Evolutionary conservation across 129 eudicot genomes (phyloP), one percentile per base, ranked within the genome.

Genomic region (Deinandra increscens): DNA sequence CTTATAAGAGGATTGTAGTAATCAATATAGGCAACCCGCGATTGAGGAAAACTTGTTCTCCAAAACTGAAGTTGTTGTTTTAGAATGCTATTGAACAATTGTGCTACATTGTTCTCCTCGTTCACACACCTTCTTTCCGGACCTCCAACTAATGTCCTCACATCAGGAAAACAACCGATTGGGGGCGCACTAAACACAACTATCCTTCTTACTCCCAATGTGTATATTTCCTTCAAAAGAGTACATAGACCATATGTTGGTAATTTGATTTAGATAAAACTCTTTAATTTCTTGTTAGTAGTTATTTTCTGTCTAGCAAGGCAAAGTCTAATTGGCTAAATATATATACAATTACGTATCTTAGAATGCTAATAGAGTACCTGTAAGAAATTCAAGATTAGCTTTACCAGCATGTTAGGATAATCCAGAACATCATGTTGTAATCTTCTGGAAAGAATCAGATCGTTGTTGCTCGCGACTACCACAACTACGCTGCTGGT

Each of bases 61-160:
- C 80, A 74, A 53, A 38, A 12, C 14, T 72, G 58, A 9, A 88
- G 34, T 20, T 78, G 53, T 29, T 34, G 73, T 6, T 73, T 60
- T 20, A 88, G 65, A 73, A 85, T 78, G 20, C 0, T 13, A 70
- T 91, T 91, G 77, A 70, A 88, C 26, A 70, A 19, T 26, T 79
- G 68, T 22, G 85, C 82, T 22, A 48, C 63, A 68, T 78, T 44
- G 66, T 85, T 83, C 42, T 72, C 72, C 17, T 72, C 13, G 1
- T 75, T 80, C 5, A 41, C 82, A 43, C 93, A 85, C 0, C 62
- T 39, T 70, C 96, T 83, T 4, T 23, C 4, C 3, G 20, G 12
- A 43, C 96, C 96, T 49, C 96, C 97, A 12, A 5, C 44, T 51
- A 81, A n/a, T 0, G 93, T 91, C 63, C 97, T 81, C 53, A 79